Percentiles rank a stretch among this genome's conserved stretches.
phyloP scores from a whole-genome alignment of 2,329 filamentous ascomycete species.

The Alternaria alternata region DNA sequence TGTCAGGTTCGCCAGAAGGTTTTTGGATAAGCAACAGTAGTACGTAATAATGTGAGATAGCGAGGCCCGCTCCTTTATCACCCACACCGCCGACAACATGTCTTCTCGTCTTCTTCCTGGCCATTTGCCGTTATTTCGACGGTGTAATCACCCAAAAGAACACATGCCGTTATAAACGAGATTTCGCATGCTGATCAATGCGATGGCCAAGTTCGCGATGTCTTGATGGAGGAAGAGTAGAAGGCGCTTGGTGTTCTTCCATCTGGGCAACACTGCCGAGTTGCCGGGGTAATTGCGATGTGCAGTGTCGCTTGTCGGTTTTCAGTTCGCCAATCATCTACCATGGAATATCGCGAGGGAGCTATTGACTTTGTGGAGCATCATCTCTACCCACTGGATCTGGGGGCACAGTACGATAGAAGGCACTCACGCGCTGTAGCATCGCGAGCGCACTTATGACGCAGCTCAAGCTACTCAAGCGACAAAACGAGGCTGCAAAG shows the following conservation, averaged over 20 bases:
- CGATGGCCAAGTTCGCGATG: slow-evolving; percentile 5
- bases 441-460: neutral
- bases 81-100: neutral
- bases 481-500: slow-evolving; percentile 18
- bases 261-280: slow-evolving; percentile 22
- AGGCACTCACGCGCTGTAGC: neutral
- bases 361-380: neutral
- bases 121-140: neutral
- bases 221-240: neutral
- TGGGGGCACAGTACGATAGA: neutral
- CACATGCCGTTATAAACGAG: neutral
- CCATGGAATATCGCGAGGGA: neutral
- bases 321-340: neutral
- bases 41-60: neutral
- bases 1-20: neutral
- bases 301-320: slow-evolving; percentile 20
- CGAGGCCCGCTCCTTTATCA: neutral
- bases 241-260: slow-evolving; percentile 8
- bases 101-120: neutral
- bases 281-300: slow-evolving; percentile 29
- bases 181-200: neutral
- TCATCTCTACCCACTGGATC: neutral
- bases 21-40: neutral
- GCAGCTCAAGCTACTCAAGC: neutral
- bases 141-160: neutral